Conservation (phyloP, 352 stramenopile genomes). For the Phytophthora pini region DNA sequence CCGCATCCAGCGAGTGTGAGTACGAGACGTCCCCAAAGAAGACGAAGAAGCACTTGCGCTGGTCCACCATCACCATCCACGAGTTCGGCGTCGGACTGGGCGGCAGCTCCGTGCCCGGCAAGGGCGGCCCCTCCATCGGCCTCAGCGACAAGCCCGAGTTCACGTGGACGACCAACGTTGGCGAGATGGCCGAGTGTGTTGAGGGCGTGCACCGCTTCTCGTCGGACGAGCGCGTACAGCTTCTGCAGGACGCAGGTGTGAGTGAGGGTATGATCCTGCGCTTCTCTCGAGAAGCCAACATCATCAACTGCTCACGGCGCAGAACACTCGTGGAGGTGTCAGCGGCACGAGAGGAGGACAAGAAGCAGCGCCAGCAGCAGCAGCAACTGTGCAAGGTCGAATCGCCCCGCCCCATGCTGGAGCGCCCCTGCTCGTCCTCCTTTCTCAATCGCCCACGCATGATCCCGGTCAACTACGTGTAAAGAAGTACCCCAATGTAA, state of each 20-base stretch:
- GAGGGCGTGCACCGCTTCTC: constrained; percentile 67
- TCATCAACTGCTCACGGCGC: constrained; percentile 64
- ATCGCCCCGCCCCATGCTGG: constrained; percentile 15
- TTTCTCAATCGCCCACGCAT: constrained; percentile 47
- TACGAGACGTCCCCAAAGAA: constrained; percentile 17
- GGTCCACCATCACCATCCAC: constrained; percentile 56
- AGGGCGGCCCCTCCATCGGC: constrained; percentile 59
- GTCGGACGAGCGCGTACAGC: constrained; percentile 52
- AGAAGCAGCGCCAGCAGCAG: constrained; percentile 24
- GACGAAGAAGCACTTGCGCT: constrained; percentile 56
- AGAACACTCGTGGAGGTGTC: constrained; percentile 54
- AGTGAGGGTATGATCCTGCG: constrained; percentile 74
- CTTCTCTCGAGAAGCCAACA: constrained; percentile 68
- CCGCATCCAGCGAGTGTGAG: constrained; percentile 1
- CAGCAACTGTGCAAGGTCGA: constrained; percentile 32
- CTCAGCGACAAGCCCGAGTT: constrained; percentile 60
- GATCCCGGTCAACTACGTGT: constrained; percentile 61
- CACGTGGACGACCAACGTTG: constrained; percentile 69
- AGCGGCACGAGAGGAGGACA: constrained; percentile 44
- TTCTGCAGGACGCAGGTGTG: constrained; percentile 57
- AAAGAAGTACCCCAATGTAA: constrained; percentile 10
- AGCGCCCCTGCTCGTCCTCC: constrained; percentile 39
- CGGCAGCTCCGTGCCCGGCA: constrained; percentile 54
- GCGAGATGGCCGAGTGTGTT: constrained; percentile 65
- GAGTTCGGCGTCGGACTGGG: constrained; percentile 27